Conservation (phyloP, 768 basidiomycete genomes). For the Russula vinacea region DNA sequence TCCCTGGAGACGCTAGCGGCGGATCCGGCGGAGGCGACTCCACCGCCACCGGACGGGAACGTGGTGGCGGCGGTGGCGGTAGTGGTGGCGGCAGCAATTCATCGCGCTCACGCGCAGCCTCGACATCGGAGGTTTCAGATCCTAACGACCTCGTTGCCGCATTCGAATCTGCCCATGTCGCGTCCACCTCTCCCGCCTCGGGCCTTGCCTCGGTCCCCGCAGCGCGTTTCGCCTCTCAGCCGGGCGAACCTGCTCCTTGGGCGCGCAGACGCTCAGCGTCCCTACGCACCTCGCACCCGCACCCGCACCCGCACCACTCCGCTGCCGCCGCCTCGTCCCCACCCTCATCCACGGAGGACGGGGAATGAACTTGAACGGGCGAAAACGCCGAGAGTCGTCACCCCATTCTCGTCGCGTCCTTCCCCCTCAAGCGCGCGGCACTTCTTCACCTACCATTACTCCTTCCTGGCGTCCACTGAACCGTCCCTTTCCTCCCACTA, state of each 20-base stretch:
- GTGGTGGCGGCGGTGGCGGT: neutral
- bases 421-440: conserved; percentile 1
- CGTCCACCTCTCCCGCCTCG: neutral
- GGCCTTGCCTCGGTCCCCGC: neutral
- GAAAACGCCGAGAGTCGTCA: conserved; percentile 17
- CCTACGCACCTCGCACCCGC: conserved; percentile 3
- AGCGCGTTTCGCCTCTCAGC: neutral
- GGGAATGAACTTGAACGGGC: neutral
- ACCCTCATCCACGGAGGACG: neutral
- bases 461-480: neutral
- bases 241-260: conserved; percentile 13
- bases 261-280: conserved; percentile 18
- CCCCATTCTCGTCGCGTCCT: conserved; percentile 17
- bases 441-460: neutral
- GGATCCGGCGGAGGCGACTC: neutral
- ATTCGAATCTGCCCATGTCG: conserved; percentile 8
- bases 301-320: conserved; percentile 1
- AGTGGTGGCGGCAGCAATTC: conserved; percentile 6
- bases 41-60: neutral
- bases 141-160: neutral
- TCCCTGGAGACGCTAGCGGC: neutral
- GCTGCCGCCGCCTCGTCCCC: neutral
- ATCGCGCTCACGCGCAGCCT: conserved; percentile 22
- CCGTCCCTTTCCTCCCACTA: neutral
- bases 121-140: conserved; percentile 19